Conservation (phyloP, 257 asterid species). For the Primulina eburnea region DNA sequence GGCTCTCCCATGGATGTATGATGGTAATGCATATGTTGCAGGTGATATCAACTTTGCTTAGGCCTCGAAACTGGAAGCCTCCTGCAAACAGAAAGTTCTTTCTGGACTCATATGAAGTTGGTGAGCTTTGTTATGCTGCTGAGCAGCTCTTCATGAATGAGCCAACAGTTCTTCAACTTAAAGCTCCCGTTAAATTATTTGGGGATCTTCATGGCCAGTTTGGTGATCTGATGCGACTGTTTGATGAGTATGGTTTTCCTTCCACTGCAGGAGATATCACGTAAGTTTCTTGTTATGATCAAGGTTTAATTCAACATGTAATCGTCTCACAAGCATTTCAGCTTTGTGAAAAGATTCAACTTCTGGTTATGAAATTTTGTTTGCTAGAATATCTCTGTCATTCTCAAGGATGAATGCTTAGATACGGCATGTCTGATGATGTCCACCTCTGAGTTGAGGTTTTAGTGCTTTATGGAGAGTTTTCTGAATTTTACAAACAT, state of each 20-base stretch:
- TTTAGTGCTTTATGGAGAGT: conserved; percentile 6
- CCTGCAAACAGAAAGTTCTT: conserved; percentile 89
- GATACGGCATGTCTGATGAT: not conserved
- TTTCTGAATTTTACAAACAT: conserved; percentile 9
- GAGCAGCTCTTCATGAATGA: conserved; percentile 99
- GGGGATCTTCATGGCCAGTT: conserved; percentile 99
- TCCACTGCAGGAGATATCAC: conserved; percentile 98
- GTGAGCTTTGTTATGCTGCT: conserved; percentile 97
- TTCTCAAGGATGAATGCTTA: conserved; percentile 9
- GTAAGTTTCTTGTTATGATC: conserved; percentile 47
- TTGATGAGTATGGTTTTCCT: conserved; percentile 99
- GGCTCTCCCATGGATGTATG: conserved; percentile 21
- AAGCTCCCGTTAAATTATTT: conserved; percentile 95
- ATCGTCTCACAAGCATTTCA: conserved; percentile 5
- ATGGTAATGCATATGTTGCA: conserved; percentile 31
- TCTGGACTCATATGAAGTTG: conserved; percentile 93
- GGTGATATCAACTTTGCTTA: conserved; percentile 88
- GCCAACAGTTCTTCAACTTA: conserved; percentile 93
- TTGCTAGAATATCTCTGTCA: not conserved
- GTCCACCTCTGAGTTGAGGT: conserved; percentile 2
- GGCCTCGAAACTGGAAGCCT: conserved; percentile 96
- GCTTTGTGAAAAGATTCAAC: conserved; percentile 1
- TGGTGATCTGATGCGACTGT: conserved; percentile 95
- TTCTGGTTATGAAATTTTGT: conserved; percentile 6
- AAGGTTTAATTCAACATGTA: conserved; percentile 6